Evolutionary conservation across 106 monocot genomes (phyloP).

Genomic region (Gastrodia elata): DNA sequence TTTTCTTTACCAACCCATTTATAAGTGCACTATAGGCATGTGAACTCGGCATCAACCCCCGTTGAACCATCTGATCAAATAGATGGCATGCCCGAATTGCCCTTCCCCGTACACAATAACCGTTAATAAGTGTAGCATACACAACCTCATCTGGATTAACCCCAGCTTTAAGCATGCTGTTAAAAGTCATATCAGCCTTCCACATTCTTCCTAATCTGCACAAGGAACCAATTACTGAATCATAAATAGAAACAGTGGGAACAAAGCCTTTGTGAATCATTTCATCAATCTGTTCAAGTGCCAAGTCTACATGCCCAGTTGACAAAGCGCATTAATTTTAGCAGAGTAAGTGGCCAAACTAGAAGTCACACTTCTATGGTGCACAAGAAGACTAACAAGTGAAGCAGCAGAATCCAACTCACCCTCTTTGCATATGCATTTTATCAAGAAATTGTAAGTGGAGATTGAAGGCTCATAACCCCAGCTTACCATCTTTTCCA

Average conservation of each 20-base stretch:
- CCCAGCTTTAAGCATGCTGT: slow-evolving; percentile 9
- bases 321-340: slow-evolving; percentile 22
- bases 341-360: slow-evolving; percentile 26
- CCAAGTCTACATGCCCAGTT: slow-evolving; percentile 22
- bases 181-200: slow-evolving; percentile 11
- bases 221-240: slow-evolving; percentile 15
- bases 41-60: slow-evolving; percentile 9
- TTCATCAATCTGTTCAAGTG: slow-evolving; percentile 17
- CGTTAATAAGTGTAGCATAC: slow-evolving; percentile 12
- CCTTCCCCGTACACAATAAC: slow-evolving; percentile 9
- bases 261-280: slow-evolving; percentile 27
- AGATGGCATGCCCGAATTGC: slow-evolving; percentile 4
- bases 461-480: slow-evolving; percentile 28
- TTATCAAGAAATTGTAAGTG: slow-evolving; percentile 29
- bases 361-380: slow-evolving; percentile 11
- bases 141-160: slow-evolving; percentile 13
- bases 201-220: slow-evolving; percentile 1
- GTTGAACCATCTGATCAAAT: slow-evolving; percentile 11
- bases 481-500: slow-evolving; percentile 26
- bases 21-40: slow-evolving; percentile 15
- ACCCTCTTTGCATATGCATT: slow-evolving; percentile 26
- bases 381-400: slow-evolving; percentile 12
- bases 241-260: slow-evolving; percentile 23
- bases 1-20: slow-evolving; percentile 12
- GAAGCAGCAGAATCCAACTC: slow-evolving; percentile 14